phyloP scores from a whole-genome alignment of 805 yeast genomes.

The Blastobotrys americana region DNA sequence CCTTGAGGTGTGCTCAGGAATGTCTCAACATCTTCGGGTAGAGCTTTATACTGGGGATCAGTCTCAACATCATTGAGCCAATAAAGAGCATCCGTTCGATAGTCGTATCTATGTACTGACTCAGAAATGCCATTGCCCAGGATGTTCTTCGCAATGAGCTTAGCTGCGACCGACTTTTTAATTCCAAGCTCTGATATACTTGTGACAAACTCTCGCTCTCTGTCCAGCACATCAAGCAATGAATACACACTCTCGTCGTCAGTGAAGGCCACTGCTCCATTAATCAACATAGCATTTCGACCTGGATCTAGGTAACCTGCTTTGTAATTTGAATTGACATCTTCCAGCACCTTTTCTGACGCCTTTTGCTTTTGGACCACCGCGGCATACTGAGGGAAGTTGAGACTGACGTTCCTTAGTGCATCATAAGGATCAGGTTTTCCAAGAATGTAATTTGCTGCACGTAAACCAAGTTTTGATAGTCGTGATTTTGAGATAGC shows the following conservation, averaged over 20 bases:
- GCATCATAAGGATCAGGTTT: conserved; percentile 31
- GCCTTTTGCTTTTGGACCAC: conserved; percentile 29
- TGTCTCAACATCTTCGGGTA: conserved; percentile 38
- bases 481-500: conserved; percentile 22
- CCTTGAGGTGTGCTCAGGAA: conserved; percentile 48
- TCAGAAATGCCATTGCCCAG: conserved; percentile 12
- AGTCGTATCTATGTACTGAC: conserved; percentile 29
- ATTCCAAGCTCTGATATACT: conserved; percentile 7
- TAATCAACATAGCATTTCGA: conserved; percentile 43
- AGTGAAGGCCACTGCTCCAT: conserved; percentile 52
- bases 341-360: conserved; percentile 16
- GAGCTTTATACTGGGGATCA: conserved; percentile 47
- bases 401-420: conserved; percentile 37
- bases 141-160: conserved; percentile 29
- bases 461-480: conserved; percentile 23
- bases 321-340: conserved; percentile 20
- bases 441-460: conserved; percentile 32
- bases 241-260: conserved; percentile 30
- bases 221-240: conserved; percentile 33
- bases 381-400: conserved; percentile 50
- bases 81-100: conserved; percentile 38
- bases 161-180: conserved; percentile 8
- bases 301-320: conserved; percentile 22
- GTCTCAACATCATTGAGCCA: conserved; percentile 72
- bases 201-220: conserved; percentile 31